phyloP scores from a whole-genome alignment of 352 stramenopile genomes.

The Globisporangium iwayamae region DNA sequence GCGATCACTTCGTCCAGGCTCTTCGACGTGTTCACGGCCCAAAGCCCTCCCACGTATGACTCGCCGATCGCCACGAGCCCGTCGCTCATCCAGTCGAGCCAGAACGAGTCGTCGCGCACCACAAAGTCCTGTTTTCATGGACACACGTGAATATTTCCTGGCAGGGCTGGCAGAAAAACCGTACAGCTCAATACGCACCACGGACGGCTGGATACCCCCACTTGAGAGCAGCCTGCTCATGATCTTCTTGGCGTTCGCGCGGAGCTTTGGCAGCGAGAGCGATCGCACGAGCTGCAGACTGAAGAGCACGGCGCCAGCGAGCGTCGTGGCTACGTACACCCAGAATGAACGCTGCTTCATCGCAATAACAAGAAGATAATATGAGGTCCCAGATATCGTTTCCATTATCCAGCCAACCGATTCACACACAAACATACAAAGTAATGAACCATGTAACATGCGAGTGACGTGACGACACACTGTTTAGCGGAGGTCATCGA shows the following conservation, averaged over 20 bases:
- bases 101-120: constrained; percentile 74
- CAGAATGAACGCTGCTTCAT: constrained; percentile 61
- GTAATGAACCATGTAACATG: background rate
- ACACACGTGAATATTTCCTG: background rate
- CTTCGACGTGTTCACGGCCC: constrained; percentile 46
- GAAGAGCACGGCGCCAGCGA: constrained; percentile 53
- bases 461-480: constrained; percentile 11
- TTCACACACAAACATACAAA: background rate
- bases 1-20: constrained; percentile 72
- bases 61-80: constrained; percentile 80
- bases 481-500: constrained; percentile 5
- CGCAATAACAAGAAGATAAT: background rate
- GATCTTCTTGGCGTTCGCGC: constrained; percentile 62
- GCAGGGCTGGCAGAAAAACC: background rate
- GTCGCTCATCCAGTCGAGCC: constrained; percentile 87
- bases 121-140: constrained; percentile 56
- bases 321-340: constrained; percentile 68
- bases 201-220: constrained; percentile 52
- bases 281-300: constrained; percentile 66
- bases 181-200: constrained; percentile 26
- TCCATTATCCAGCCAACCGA: no score
- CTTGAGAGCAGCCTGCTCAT: constrained; percentile 67
- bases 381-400: background rate
- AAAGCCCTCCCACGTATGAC: constrained; percentile 77
- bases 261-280: constrained; percentile 67